Base-by-base conservation (phyloP, 75 land plant species). In the Gnetum montanum region DNA sequence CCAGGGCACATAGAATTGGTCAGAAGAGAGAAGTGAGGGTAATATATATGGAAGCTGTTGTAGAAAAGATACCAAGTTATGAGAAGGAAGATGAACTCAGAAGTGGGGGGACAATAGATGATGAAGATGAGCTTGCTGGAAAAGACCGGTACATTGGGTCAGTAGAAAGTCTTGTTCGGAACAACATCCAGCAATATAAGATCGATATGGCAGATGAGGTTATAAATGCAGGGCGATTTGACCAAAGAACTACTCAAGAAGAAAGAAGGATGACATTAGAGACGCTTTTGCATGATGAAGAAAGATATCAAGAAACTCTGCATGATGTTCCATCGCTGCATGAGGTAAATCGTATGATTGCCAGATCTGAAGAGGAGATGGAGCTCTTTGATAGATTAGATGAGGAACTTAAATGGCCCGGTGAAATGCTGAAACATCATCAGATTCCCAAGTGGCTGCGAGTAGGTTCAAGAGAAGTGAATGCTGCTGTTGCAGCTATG, bases 181-280 rank as follows among this genome's bases (percentile, higher is more conserved):
- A 86, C 70, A 95, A 93, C 43, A 95, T 95, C 49, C 99, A 95
- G 45, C 99, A 95, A 43, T 95, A 95, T 50, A 95, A 95, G 69
- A 95, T 95, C 61, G 99, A 95, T 57, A 95, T 95, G 99, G 99
- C 99, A 34, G 97, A 95, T 84, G 99, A 95, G 59, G 99, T 95
- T 22, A 95, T 95, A 54, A 95, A 95, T 84, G 99, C 99, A 59
- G 99, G 99, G 6, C 97, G 99, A 13, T 95, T 95, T 74, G 99
- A 95, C 49, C 99, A 95, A 69, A 74, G 99, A 64, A 95, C 99
- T 13, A 95, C 97, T n/a, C 99, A 95, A 59, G 99, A 95, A 67
- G 99, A 95, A 64, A 81, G 99, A 28, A 70, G 99, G 0, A 38
- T 90, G 69, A 95, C 99, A 30, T 69, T 95, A 33, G 99, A 95